Percentiles rank a stretch among this genome's conserved stretches.
phyloP scores from a whole-genome alignment of 805 yeast genomes.

The Saccharomycopsis babjevae region DNA sequence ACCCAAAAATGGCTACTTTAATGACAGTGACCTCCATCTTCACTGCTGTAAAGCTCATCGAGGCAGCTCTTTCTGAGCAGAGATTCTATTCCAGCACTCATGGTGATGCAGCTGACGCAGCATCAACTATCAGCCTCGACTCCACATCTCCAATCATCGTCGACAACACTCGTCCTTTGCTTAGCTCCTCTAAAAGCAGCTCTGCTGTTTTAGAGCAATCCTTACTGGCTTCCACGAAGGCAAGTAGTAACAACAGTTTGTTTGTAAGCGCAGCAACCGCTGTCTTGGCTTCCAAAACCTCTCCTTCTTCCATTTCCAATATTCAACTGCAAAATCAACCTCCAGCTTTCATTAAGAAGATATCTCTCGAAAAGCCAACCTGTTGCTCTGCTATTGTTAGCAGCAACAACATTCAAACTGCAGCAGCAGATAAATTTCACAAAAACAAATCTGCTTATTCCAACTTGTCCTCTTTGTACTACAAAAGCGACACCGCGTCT shows the following conservation, averaged over 20 bases:
- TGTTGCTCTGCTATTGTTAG: background rate
- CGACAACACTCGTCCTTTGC: background rate
- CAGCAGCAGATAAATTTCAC: background rate
- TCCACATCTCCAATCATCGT: background rate
- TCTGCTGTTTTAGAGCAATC: too few relatives aligned
- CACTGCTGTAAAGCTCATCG: slow-evolving; percentile 4
- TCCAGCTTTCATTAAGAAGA: background rate
- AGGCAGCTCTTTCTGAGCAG: slow-evolving; percentile 6
- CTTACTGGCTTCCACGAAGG: too few relatives aligned
- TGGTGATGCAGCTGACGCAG: background rate
- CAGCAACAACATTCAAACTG: background rate
- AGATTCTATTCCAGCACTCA: background rate
- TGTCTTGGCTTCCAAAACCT: background rate
- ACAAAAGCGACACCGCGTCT: background rate
- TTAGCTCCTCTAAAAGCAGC: too few relatives aligned
- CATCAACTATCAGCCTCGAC: background rate
- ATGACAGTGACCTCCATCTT: slow-evolving; percentile 6
- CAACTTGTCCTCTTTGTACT: background rate
- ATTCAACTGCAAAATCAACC: background rate
- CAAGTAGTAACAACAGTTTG: background rate
- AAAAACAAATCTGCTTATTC: background rate
- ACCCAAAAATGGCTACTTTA: slow-evolving; percentile 4
- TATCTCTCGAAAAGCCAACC: background rate
- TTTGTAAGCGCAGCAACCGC: background rate
- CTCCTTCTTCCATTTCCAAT: background rate